Evolutionary conservation across 2,329 filamentous ascomycete genomes (phyloP).

Genomic region (Acephala macrosclerotiorum): DNA sequence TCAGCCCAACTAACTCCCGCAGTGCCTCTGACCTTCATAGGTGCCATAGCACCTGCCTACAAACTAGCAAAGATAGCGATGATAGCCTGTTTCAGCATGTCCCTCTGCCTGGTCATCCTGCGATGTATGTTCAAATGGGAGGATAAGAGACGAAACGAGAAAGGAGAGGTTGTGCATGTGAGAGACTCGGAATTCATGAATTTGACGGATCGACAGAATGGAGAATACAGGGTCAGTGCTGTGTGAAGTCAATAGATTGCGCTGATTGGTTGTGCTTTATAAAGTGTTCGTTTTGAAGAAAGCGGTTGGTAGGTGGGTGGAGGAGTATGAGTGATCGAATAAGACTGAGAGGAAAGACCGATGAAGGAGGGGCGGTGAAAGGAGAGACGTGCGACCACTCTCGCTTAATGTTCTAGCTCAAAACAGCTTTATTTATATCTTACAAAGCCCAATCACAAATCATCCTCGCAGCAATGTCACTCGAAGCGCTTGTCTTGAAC

Average conservation of each 20-base stretch:
- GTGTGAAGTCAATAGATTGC: neutral
- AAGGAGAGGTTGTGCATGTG: neutral
- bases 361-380: neutral
- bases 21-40: slow-evolving; percentile 17
- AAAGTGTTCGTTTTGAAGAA: neutral
- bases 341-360: too few species aligned
- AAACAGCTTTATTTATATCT: neutral
- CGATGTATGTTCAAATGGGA: slow-evolving; percentile 4
- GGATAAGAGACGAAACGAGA: neutral
- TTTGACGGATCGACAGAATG: slow-evolving; percentile 7
- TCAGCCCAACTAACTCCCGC: neutral
- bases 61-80: slow-evolving; percentile 60
- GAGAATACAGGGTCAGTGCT: neutral
- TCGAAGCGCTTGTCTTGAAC: neutral
- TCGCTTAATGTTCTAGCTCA: neutral
- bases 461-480: neutral
- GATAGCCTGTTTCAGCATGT: neutral
- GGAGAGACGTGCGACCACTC: neutral
- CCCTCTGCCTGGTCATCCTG: neutral
- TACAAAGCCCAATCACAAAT: neutral
- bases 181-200: neutral
- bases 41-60: slow-evolving; percentile 50
- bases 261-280: neutral
- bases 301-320: neutral
- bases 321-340: too few species aligned